Conservation (phyloP, 495 filamentous ascomycete genomes). For the Penicillium dipodomyicola region DNA sequence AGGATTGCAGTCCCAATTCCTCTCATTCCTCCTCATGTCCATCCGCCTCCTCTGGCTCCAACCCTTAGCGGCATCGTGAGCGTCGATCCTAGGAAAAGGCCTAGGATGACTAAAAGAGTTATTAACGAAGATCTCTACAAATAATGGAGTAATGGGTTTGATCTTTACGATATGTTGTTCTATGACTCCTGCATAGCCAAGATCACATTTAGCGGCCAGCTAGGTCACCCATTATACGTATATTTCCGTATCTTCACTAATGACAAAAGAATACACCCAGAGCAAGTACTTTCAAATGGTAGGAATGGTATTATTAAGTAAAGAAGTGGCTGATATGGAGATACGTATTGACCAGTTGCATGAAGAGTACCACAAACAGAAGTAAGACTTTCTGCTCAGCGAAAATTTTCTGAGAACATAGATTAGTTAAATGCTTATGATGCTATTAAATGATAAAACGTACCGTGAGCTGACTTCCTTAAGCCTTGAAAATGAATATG, state of each 20-base stretch:
- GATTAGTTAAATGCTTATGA: neutral
- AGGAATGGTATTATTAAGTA: neutral
- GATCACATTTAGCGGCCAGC: neutral
- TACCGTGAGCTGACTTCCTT: neutral
- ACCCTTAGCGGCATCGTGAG: neutral
- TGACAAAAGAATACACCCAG: neutral
- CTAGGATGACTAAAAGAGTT: neutral
- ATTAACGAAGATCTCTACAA: neutral
- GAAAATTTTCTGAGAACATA: neutral
- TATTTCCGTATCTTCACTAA: neutral
- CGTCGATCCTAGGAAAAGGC: neutral
- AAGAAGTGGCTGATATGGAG: neutral
- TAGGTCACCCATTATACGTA: neutral
- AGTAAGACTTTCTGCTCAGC: neutral
- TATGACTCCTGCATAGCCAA: too few species aligned
- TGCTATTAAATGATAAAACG: neutral
- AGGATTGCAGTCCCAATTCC: neutral
- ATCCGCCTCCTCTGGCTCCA: neutral
- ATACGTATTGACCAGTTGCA: neutral
- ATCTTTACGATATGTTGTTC: too few species aligned
- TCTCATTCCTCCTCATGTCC: neutral
- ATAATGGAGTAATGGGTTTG: neutral
- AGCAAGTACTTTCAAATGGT: neutral
- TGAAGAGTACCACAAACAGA: neutral
- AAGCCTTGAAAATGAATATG: neutral